These are phyloP conservation scores for Sarocladium strictum DNA, from an alignment of 2,329 filamentous ascomycete species.

Conservation along the genomic window DNA sequence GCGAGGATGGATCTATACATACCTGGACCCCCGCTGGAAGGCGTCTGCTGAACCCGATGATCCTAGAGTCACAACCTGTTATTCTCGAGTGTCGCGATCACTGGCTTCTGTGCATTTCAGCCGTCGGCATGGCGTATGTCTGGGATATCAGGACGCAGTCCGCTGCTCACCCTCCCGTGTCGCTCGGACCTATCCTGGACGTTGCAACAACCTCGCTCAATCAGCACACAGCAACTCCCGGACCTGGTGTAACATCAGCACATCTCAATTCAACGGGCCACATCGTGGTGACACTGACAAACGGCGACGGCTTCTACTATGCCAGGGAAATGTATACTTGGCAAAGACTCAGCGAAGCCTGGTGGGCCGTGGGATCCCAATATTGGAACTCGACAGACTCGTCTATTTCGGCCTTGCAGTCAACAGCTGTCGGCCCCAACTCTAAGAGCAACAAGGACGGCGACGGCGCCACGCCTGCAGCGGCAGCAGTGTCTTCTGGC, in stretches of 20 bases:
- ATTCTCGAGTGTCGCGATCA: slow-evolving; percentile 85
- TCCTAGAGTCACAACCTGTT: slow-evolving; percentile 88
- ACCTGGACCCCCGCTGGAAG: slow-evolving; percentile 90
- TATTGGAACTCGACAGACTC: slow-evolving; percentile 99
- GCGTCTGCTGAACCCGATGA: slow-evolving; percentile 74
- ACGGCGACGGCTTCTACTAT: slow-evolving; percentile 92
- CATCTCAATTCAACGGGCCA: slow-evolving; percentile 84
- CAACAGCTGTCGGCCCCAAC: slow-evolving; percentile 58
- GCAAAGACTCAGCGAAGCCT: slow-evolving; percentile 93
- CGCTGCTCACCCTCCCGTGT: slow-evolving; percentile 83
- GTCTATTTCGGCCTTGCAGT: slow-evolving; percentile 73
- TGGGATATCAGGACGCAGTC: slow-evolving; percentile 85
- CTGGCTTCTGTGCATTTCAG: slow-evolving; percentile 85
- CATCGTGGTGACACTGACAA: slow-evolving; percentile 83
- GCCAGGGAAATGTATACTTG: slow-evolving; percentile 79
- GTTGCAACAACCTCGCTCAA: slow-evolving; percentile 75
- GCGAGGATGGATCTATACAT: slow-evolving; percentile 86
- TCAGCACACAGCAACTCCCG: slow-evolving; percentile 66
- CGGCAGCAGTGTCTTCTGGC: slow-evolving; percentile 63
- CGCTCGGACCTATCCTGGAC: slow-evolving; percentile 82
- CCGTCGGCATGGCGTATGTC: slow-evolving; percentile 82
- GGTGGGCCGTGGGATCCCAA: slow-evolving; percentile 97
- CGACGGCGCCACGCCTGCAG: slow-evolving; percentile 40
- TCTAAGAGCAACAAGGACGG: slow-evolving; percentile 39
- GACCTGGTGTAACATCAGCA: slow-evolving; percentile 82